Percentiles rank a stretch among this genome's conserved stretches.
Evolutionary conservation across 176 grass and related monocot species (phyloP).

Genomic region (Thalia dealbata): DNA sequence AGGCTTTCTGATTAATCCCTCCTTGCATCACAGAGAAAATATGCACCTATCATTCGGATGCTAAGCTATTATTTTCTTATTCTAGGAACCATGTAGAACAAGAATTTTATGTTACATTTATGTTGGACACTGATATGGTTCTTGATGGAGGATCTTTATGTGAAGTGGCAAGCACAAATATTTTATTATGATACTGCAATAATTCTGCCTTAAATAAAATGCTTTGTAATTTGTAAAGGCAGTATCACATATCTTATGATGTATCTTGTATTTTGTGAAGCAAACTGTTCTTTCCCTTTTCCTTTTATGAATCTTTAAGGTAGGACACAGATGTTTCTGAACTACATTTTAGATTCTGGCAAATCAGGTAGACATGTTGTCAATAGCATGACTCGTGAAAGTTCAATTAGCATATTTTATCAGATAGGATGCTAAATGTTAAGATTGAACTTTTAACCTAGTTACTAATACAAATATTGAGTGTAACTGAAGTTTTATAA

Average conservation of each 20-base stretch:
- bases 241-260: background rate
- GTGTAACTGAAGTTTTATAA: too few species aligned
- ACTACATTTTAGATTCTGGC: too few species aligned
- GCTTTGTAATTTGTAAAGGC: background rate
- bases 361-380: too few species aligned
- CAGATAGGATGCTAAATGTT: too few species aligned
- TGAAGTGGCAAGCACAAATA: background rate
- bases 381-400: too few species aligned
- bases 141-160: background rate
- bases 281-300: too few species aligned
- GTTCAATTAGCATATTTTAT: too few species aligned
- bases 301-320: too few species aligned
- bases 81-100: background rate
- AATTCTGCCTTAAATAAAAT: background rate
- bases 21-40: background rate
- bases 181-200: background rate
- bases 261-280: too few species aligned
- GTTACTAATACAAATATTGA: too few species aligned
- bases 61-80: background rate
- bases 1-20: background rate
- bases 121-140: background rate
- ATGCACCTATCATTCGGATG: background rate
- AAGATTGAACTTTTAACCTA: too few species aligned
- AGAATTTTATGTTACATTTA: background rate
- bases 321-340: too few species aligned